Evolutionary conservation across 1,284 basidiomycete species (phyloP).

Genomic region (Puccinia hordei): DNA sequence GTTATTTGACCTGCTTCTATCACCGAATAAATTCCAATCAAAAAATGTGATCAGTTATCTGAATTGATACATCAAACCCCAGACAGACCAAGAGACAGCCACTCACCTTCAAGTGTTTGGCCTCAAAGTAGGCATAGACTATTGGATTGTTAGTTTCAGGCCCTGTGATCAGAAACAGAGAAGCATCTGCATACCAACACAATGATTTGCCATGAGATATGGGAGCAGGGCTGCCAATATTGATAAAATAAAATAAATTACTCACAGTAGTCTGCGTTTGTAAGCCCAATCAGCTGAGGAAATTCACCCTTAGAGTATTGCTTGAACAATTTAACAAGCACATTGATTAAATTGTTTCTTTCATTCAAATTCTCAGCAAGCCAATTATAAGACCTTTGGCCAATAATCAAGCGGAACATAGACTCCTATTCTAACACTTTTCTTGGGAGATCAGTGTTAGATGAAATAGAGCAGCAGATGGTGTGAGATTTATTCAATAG

Average conservation of each 20-base stretch:
- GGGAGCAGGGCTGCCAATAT: constrained; percentile 1
- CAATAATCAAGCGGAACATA: constrained; percentile 67
- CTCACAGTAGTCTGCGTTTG: constrained; percentile 51
- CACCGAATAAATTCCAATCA: too few species aligned
- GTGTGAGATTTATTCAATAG: constrained; percentile 20
- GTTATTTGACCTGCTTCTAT: too few species aligned
- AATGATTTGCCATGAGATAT: background rate
- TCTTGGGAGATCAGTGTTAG: background rate
- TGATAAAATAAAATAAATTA: constrained; percentile 53
- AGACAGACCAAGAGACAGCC: too few species aligned
- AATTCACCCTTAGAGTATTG: constrained; percentile 66
- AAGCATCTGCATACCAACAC: too few species aligned
- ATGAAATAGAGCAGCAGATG: background rate
- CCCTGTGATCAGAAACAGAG: too few species aligned
- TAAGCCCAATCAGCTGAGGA: constrained; percentile 60
- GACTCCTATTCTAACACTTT: constrained; percentile 19
- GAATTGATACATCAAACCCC: too few species aligned
- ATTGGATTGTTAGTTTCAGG: too few species aligned
- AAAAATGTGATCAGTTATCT: too few species aligned
- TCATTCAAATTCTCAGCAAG: constrained; percentile 72
- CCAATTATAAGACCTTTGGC: constrained; percentile 78
- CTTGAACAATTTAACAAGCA: constrained; percentile 71
- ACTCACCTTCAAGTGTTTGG: too few species aligned
- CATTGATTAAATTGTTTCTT: constrained; percentile 71
- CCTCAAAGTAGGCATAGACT: too few species aligned